phyloP scores from a whole-genome alignment of 78 protist species.

The Dictyostelium capitatum region DNA sequence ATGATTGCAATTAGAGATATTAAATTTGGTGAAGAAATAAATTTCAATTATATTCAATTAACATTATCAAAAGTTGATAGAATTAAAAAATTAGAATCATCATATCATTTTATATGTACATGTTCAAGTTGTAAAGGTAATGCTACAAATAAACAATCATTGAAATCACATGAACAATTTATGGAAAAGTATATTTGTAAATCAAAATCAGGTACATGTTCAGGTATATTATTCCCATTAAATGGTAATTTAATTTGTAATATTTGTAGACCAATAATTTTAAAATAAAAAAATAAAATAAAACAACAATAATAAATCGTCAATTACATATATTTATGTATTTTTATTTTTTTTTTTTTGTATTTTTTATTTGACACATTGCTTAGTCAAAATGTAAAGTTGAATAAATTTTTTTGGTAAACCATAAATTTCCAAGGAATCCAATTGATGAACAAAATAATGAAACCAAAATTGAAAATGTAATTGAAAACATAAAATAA shows the following conservation, averaged over 20 bases:
- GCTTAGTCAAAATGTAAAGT: slow-evolving; percentile 73
- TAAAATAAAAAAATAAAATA: slow-evolving; percentile 5
- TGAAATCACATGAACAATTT: slow-evolving; percentile 5
- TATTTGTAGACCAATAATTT: slow-evolving; percentile 25
- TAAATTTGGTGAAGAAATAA: slow-evolving; percentile 16
- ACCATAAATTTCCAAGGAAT: slow-evolving; percentile 52
- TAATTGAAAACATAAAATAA: slow-evolving; percentile 37
- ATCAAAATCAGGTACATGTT: neutral
- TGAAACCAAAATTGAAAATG: slow-evolving; percentile 10
- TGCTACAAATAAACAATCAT: neutral
- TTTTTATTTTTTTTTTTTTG: neutral
- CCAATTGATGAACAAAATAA: slow-evolving; percentile 69
- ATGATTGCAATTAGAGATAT: slow-evolving; percentile 57
- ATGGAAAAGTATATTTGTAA: slow-evolving; percentile 29
- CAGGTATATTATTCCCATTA: slow-evolving; percentile 23
- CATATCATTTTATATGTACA: slow-evolving; percentile 28
- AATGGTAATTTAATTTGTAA: slow-evolving; percentile 12
- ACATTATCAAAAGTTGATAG: slow-evolving; percentile 16
- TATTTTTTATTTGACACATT: too few relatives aligned
- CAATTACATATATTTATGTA: neutral
- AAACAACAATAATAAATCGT: neutral
- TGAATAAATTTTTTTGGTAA: slow-evolving; percentile 65
- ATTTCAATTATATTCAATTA: slow-evolving; percentile 39
- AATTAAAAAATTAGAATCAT: neutral
- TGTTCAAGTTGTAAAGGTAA: slow-evolving; percentile 34